Evolutionary conservation across 1,139 yeast species (phyloP).

Genomic region (Nakaseomyces glabratus): DNA sequence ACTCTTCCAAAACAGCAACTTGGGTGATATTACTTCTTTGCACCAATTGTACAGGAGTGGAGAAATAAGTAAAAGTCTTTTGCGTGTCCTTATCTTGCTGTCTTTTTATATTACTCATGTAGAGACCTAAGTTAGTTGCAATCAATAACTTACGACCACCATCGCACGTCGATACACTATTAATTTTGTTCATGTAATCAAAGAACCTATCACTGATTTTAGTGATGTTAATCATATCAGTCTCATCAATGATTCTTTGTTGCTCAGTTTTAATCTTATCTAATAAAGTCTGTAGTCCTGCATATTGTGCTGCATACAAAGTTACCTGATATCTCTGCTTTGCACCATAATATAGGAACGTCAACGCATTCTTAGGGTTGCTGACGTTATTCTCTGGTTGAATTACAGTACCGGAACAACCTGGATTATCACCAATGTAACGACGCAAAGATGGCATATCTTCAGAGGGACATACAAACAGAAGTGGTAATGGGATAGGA

Average conservation of each 20-base stretch:
- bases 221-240: conserved; percentile 73
- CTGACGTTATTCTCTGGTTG: conserved; percentile 21
- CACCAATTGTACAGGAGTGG: conserved; percentile 72
- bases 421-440: conserved; percentile 32
- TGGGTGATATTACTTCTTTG: conserved; percentile 75
- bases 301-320: conserved; percentile 52
- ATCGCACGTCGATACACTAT: conserved; percentile 89
- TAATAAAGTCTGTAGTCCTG: conserved; percentile 71
- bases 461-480: conserved; percentile 68
- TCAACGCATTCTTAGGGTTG: conserved; percentile 32
- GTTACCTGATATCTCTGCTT: conserved; percentile 61
- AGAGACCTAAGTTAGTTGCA: conserved; percentile 89
- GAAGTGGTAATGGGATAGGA: conserved; percentile 82
- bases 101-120: conserved; percentile 53
- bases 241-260: conserved; percentile 54
- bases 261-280: conserved; percentile 78
- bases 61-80: conserved; percentile 44
- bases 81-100: conserved; percentile 33
- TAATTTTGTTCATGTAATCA: conserved; percentile 63
- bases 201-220: conserved; percentile 69
- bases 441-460: conserved; percentile 61
- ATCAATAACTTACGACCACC: conserved; percentile 86
- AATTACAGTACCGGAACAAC: conserved; percentile 37
- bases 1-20: conserved; percentile 85
- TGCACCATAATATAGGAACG: conserved; percentile 46